These are phyloP conservation scores for Nepenthes alata DNA, from an alignment of 179 eudicot species.

Conservation along the genomic window DNA sequence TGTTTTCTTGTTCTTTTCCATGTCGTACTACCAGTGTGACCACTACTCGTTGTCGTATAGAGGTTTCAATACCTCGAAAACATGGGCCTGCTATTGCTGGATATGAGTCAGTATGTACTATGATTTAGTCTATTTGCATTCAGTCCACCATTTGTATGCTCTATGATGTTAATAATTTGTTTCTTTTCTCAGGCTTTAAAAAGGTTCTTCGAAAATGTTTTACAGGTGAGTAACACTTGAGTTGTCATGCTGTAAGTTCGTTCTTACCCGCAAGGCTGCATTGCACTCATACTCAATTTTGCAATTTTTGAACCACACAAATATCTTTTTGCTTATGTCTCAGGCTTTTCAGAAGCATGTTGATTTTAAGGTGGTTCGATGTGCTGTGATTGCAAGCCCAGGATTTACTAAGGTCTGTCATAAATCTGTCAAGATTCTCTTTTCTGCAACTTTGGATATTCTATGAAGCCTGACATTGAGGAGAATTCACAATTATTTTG, in stretches of 20 bases:
- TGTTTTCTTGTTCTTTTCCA: not conserved
- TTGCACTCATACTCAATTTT: not conserved
- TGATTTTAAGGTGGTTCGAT: conserved; percentile 83
- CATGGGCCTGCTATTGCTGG: conserved; percentile 95
- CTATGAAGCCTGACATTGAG: not conserved
- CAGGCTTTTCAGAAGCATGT: conserved; percentile 86
- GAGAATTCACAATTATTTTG: no score
- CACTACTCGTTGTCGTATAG: conserved; percentile 70
- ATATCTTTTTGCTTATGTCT: conserved; percentile 11
- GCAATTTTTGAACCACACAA: not conserved
- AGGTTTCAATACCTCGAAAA: conserved; percentile 87
- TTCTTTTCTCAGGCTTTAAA: conserved; percentile 47
- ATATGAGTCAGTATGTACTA: conserved; percentile 69
- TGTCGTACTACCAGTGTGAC: conserved; percentile 43
- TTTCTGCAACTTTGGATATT: not conserved
- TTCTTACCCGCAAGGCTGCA: no score
- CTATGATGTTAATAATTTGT: not conserved
- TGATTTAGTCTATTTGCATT: not conserved
- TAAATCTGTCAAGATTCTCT: not conserved
- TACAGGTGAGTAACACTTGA: conserved; percentile 43
- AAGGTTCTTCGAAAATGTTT: conserved; percentile 75
- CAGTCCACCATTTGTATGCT: conserved; percentile 1
- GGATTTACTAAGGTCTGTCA: conserved; percentile 82
- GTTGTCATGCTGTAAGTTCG: not conserved
- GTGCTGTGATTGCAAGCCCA: conserved; percentile 96